Evolutionary conservation across 2,329 filamentous ascomycete species (phyloP), one percentile per base, ranked within the genome.

Genomic region (Talaromyces funiculosus): DNA sequence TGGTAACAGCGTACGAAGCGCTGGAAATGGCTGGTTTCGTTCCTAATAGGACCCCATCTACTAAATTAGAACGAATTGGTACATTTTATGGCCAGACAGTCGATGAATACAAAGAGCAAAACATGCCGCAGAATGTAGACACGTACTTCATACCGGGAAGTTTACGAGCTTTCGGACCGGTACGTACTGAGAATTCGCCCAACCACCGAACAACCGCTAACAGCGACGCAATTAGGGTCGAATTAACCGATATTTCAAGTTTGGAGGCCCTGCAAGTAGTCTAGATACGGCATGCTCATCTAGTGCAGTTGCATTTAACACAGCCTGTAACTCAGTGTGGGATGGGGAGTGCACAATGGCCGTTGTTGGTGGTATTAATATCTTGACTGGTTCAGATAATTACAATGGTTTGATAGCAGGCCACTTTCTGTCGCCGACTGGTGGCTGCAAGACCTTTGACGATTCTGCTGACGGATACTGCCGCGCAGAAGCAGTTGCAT

Each of bases 391-490:
- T 75, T 88, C 90, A 0, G 89, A 92, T 72, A 89, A 89, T 77
- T 90, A 90, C 75, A 82, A 87, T 10, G 89, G 88, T 66, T 78
- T 93, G 5, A 88, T 86, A 69, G 85, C 88, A 66, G 90, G 88
- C 12, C 87, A 90, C 67, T 92, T 93, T 75, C 76, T 93, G 65
- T 90, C 88, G 29, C 87, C 88, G 76, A 61, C 82, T n/a, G 88
- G 89, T 5, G 83, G 85, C 63, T 92, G 89, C 74, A 90, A 90
- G 69, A 90, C 90, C 0, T 94, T 90, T 69, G 90, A 93, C 72
- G 86, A 90, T 64, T 84, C 82, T 42, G 90, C 90, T 2, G 89
- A 92, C 74, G 90, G 90, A 1, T 93, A 94, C 74, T 93, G 90
- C 75, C 86, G 90, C 70, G 89, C 85, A 59, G 90, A 94, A 66